Base-by-base conservation (phyloP, 306 rosid genomes). In the Quercus variabilis region DNA sequence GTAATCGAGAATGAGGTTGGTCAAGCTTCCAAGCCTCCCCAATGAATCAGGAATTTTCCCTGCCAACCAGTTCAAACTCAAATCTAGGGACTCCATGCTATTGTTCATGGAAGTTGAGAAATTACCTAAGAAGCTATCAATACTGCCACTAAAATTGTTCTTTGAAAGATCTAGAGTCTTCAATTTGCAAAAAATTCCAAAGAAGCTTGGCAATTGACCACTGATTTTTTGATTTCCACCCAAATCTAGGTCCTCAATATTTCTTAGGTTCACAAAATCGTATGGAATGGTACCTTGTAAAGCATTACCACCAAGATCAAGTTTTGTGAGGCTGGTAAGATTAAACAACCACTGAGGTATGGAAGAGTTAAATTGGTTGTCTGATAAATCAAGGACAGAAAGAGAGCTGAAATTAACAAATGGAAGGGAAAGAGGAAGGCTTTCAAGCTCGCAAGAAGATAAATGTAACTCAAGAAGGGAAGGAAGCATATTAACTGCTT, bases 341-440 rank as follows among this genome's bases (percentile, higher is more conserved):
- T 35, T 69, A 74, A 77, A 77, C 69, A 77, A 55, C 75, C 81
- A 77, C 20, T 0, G 49, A 54, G 75, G 69, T 9, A 77, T 77
- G n/a, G 55, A 54, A 38, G 69, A 68, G 59, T 52, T 52, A 18
- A 77, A 77, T 6, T 67, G 55, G 23, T 77, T 77, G 5, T 21
- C 19, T 3, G 81, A 77, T 55, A 77, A 35, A 77, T 77, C 81
- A 21, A 77, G 69, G 56, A 77, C 81, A 20, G 35, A 54, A 70
- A 77, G 81, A 8, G 81, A 35, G 41, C 0, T 5, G 9, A 35
- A 35, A 35, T 35, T 35, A 35, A 35, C 2, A 6, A 35, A 35
- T 0, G 9, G 9, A 35, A 35, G 41, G 2, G 41, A 35, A 6
- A 6, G 41, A 5, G 38, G 38, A 33, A 33, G 38, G 38, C 38